These are phyloP conservation scores for Dysphania ambrosioides DNA, from an alignment of 148 eudicot genomes.

Conservation along the genomic window DNA sequence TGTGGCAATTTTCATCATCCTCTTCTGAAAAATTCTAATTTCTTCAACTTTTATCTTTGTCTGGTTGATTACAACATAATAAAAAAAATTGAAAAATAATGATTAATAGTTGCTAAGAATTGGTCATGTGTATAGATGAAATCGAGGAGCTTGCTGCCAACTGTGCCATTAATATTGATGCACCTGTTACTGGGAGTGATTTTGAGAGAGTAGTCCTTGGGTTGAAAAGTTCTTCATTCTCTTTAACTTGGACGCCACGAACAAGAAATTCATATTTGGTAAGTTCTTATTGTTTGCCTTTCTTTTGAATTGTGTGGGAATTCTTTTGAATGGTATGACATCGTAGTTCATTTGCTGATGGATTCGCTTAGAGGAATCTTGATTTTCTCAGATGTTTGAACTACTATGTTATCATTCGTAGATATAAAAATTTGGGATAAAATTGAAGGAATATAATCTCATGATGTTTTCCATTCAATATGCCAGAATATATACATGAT, in stretches of 20 bases:
- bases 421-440: too few relatives aligned
- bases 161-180: not conserved
- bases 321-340: not conserved
- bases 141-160: slow-evolving; percentile 13
- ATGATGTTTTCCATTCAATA: too few relatives aligned
- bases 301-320: not conserved
- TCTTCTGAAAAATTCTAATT: not conserved
- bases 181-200: slow-evolving; percentile 3
- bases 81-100: not conserved
- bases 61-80: not conserved
- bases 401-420: too few relatives aligned
- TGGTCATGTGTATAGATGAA: slow-evolving; percentile 12
- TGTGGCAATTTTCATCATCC: not conserved
- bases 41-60: too few relatives aligned
- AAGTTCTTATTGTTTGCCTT: slow-evolving; percentile 9
- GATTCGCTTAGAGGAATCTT: not conserved
- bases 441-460: too few relatives aligned
- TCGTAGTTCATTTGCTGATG: not conserved
- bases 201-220: not conserved
- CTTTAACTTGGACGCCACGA: slow-evolving; percentile 10
- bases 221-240: slow-evolving; percentile 16
- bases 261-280: slow-evolving; percentile 20
- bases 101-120: slow-evolving; percentile 2
- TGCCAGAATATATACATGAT: too few relatives aligned
- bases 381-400: not conserved